A percentile compares a stretch with the other conserved stretches of the same genome.
Conservation (phyloP, 306 rosid genomes). For the Cyclanthera cordifolia region DNA sequence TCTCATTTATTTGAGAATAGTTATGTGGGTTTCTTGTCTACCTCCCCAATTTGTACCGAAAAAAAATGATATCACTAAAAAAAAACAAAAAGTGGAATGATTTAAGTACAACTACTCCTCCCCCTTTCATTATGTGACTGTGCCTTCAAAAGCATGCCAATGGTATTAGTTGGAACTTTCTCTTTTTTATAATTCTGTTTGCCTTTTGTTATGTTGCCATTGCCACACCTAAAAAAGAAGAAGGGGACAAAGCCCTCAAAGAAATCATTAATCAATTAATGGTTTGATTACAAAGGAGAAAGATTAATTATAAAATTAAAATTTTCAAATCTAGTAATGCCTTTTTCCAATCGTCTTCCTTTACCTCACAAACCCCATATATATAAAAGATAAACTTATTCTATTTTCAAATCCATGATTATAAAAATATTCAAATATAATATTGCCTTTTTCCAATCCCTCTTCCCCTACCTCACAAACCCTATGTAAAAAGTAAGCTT, state of each 20-base stretch:
- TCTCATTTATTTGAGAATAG: no score
- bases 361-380: neutral
- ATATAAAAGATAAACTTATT: no score
- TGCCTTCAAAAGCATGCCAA: conserved; percentile 13
- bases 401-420: no score
- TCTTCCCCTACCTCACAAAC: no score
- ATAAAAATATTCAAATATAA: no score
- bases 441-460: no score
- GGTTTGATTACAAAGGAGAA: neutral
- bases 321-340: neutral
- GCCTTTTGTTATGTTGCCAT: neutral
- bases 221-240: neutral
- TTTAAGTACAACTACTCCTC: conserved; percentile 10
- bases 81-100: neutral
- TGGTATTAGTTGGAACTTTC: neutral
- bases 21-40: no score
- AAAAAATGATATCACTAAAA: no score
- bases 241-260: neutral
- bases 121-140: neutral
- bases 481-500: no score
- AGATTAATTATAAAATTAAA: neutral
- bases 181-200: neutral
- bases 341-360: neutral
- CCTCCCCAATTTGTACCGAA: no score
- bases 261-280: neutral